Percentiles rank a stretch among this genome's conserved stretches.
phyloP scores from a whole-genome alignment of 2,329 filamentous ascomycete species.

The Verticillium tricorpus region DNA sequence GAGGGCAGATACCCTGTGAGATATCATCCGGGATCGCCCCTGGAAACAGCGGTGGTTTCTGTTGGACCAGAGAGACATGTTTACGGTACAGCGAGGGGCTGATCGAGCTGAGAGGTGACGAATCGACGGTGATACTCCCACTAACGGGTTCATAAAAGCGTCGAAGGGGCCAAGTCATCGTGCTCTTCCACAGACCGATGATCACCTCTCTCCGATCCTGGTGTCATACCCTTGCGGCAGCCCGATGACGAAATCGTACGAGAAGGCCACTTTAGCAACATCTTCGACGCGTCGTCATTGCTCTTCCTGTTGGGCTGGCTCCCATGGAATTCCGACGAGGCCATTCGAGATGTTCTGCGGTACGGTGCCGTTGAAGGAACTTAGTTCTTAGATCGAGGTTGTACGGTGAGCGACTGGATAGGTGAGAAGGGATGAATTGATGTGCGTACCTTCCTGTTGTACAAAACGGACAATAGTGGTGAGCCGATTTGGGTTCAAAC shows the following conservation, averaged over 20 bases:
- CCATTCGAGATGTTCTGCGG: conserved; percentile 18
- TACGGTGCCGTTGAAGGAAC: conserved; percentile 17
- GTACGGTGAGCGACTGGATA: conserved; percentile 1
- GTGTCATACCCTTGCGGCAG: conserved; percentile 18
- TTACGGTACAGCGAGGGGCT: neutral
- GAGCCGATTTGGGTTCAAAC: conserved; percentile 22
- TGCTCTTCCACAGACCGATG: conserved; percentile 58
- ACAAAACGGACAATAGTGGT: conserved; percentile 24
- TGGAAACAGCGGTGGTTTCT: conserved; percentile 5
- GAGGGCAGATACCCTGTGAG: conserved; percentile 31
- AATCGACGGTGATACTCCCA: conserved; percentile 4
- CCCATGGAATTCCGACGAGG: conserved; percentile 10
- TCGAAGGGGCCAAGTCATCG: conserved; percentile 48
- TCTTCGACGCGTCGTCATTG: conserved; percentile 9
- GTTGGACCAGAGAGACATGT: conserved; percentile 3
- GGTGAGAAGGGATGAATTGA: neutral
- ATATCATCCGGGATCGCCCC: conserved; percentile 54
- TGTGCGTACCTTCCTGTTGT: conserved; percentile 13
- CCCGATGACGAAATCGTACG: conserved; percentile 17
- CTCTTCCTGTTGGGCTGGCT: neutral
- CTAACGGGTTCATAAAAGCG: conserved; percentile 21
- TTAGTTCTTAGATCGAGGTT: conserved; percentile 11
- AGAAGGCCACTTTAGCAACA: conserved; percentile 16
- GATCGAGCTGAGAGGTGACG: conserved; percentile 21
- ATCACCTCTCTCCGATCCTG: conserved; percentile 19